Conservation (phyloP, 2,329 filamentous ascomycete species). For the Pseudogymnoascus sp. region DNA sequence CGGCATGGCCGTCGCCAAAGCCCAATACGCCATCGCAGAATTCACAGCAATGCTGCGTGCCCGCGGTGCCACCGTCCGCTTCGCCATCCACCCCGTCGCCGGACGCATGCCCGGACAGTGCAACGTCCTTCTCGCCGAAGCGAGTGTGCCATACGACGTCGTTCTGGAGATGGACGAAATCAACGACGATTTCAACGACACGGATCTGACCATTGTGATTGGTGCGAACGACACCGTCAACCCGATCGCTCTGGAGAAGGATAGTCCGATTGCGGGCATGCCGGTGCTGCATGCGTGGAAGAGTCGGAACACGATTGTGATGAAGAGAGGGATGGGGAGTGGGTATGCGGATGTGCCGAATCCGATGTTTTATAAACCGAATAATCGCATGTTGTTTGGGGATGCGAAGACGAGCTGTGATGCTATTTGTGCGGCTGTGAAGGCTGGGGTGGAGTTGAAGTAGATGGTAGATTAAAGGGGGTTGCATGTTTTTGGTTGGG, state of each 20-base stretch:
- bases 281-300: slow-evolving; percentile 90
- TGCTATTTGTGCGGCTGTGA: slow-evolving; percentile 38
- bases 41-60: slow-evolving; percentile 68
- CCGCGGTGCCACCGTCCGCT: slow-evolving; percentile 73
- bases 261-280: slow-evolving; percentile 84
- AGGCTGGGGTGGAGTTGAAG: slow-evolving; percentile 3
- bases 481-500: neutral
- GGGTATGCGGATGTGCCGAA: slow-evolving; percentile 89
- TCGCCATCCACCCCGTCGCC: slow-evolving; percentile 84
- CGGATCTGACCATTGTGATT: slow-evolving; percentile 80
- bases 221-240: slow-evolving; percentile 92
- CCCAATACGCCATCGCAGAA: slow-evolving; percentile 82
- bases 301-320: slow-evolving; percentile 85
- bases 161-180: slow-evolving; percentile 95
- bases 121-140: slow-evolving; percentile 83
- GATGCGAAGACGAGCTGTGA: slow-evolving; percentile 81
- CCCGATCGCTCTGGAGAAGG: slow-evolving; percentile 76
- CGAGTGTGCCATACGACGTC: slow-evolving; percentile 79
- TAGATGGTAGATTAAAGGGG: neutral
- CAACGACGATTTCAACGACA: slow-evolving; percentile 83
- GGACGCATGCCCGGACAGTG: slow-evolving; percentile 91
- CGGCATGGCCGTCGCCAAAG: slow-evolving; percentile 90
- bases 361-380: slow-evolving; percentile 88
- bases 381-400: slow-evolving; percentile 85
- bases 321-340: slow-evolving; percentile 86